Evolutionary conservation across 306 rosid genomes (phyloP), one percentile per base, ranked within the genome.

Genomic region (Cicer arietinum): DNA sequence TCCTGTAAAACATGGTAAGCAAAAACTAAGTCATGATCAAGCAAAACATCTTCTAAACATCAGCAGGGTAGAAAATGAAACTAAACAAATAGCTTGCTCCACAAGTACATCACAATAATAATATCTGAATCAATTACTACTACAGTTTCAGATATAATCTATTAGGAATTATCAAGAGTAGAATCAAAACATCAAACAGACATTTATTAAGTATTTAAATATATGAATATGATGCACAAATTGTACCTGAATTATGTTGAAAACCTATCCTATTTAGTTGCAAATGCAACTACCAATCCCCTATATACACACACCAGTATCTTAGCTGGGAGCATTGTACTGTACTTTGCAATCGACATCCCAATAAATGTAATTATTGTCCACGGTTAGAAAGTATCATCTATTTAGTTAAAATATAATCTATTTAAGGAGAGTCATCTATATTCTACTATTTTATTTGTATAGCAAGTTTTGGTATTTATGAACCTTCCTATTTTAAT

Each of bases 1-100:
- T 82, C 97, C 97, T 93, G 85, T 46, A 62, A 86, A 50, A 73
- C 56, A 63, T 1, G 62, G 47, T 77, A 69, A 51, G 41, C 30
- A 65, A 48, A 50, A 71, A 10, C 48, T 63, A 70, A 64, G 73
- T 25, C 71, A 74, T 17, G 13, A 81, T 69, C 68, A 68, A 46
- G 69, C 54, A 47, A 69, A 57, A 56, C 60, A 43, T 44, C 59
- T 67, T 56, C n/a, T 66, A 35, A 60, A 37, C 11, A 57, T 22
- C 41, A 57, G 25, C 41, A 10, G 3, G 39, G 63, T 12, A 64
- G 52, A 67, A 66, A 53, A 58, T 69, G 37, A 50, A 71, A 45
- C 46, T 45, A 64, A 39, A 45, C 51, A 40, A 37, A 67, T 51
- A 20, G 18, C 58, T 52, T 76, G 37, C 61, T 69, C 40, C 10